A percentile compares a stretch with the other conserved stretches of the same genome.
These are phyloP conservation scores for Cordyceps pruinosa DNA, from an alignment of 2,329 filamentous ascomycete species.

Conservation along the genomic window DNA sequence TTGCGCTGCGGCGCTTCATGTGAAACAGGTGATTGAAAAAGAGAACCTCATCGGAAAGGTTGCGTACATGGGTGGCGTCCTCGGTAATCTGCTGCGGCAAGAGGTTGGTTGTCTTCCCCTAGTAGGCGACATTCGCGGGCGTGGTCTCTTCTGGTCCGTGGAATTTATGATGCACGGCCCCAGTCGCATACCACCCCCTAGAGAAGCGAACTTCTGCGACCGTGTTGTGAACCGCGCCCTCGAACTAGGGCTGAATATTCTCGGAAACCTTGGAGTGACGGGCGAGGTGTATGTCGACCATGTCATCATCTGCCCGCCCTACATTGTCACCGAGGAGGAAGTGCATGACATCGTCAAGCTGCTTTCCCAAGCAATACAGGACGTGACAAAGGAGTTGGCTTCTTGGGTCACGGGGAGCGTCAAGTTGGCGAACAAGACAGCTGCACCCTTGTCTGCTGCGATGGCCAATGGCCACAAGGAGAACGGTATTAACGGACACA, in stretches of 20 bases:
- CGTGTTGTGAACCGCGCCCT: background rate
- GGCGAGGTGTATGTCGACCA: constrained; percentile 8
- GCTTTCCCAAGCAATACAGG: background rate
- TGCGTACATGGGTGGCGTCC: constrained; percentile 9
- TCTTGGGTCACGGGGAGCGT: background rate
- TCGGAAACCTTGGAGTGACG: constrained; percentile 11
- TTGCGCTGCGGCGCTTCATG: constrained; percentile 21
- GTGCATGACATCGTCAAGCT: constrained; percentile 7
- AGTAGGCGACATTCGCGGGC: constrained; percentile 24
- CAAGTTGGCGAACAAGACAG: background rate
- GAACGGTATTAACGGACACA: background rate
- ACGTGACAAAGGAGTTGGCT: background rate
- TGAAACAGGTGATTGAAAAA: constrained; percentile 38
- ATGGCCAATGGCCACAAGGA: background rate
- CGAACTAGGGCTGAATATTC: constrained; percentile 8
- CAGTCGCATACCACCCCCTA: background rate
- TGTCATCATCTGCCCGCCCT: constrained; percentile 11
- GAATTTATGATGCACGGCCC: constrained; percentile 3
- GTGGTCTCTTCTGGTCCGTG: constrained; percentile 25
- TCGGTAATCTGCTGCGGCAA: constrained; percentile 16
- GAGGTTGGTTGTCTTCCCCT: constrained; percentile 19
- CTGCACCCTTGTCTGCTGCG: background rate
- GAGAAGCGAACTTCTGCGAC: constrained; percentile 3
- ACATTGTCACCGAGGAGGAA: constrained; percentile 7
- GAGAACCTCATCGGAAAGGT: constrained; percentile 18